Conservation (phyloP, 352 stramenopile species). For the Phytophthora hybrid region DNA sequence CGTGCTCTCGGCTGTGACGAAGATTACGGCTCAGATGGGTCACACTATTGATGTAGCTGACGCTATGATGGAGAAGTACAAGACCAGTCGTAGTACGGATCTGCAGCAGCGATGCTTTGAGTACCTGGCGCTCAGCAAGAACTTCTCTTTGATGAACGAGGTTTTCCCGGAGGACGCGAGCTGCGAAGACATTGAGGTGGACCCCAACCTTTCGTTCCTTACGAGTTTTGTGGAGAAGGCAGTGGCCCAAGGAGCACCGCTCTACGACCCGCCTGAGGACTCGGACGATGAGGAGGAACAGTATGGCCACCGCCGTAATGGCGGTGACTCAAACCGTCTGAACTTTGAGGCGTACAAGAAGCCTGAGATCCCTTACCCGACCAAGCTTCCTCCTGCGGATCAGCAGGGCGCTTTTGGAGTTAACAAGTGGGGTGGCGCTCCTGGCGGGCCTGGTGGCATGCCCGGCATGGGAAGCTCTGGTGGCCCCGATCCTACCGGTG, state of each 20-base stretch:
- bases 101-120: constrained; percentile 99
- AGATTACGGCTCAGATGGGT: constrained; percentile 97
- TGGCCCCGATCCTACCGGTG: constrained; percentile 47
- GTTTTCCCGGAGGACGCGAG: constrained; percentile 98
- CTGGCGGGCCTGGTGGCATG: constrained; percentile 38
- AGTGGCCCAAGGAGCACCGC: constrained; percentile 90
- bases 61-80: constrained; percentile 98
- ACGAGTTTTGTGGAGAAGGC: constrained; percentile 95
- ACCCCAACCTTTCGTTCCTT: constrained; percentile 97
- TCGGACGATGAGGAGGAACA: constrained; percentile 95
- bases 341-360: constrained; percentile 93
- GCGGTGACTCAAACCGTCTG: constrained; percentile 62
- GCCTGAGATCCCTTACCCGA: constrained; percentile 88
- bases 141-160: constrained; percentile 90
- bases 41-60: constrained; percentile 91
- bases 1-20: constrained; percentile 97
- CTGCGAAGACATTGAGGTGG: constrained; percentile 95
- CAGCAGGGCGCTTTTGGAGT: constrained; percentile 49
- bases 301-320: constrained; percentile 70
- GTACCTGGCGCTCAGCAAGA: constrained; percentile 96
- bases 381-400: constrained; percentile 75
- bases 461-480: constrained; percentile 37
- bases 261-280: constrained; percentile 96
- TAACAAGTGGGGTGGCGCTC: constrained; percentile 73
- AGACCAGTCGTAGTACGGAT: constrained; percentile 95